phyloP scores from a whole-genome alignment of 2,329 filamentous ascomycete genomes.

The Colletotrichum abscissum region DNA sequence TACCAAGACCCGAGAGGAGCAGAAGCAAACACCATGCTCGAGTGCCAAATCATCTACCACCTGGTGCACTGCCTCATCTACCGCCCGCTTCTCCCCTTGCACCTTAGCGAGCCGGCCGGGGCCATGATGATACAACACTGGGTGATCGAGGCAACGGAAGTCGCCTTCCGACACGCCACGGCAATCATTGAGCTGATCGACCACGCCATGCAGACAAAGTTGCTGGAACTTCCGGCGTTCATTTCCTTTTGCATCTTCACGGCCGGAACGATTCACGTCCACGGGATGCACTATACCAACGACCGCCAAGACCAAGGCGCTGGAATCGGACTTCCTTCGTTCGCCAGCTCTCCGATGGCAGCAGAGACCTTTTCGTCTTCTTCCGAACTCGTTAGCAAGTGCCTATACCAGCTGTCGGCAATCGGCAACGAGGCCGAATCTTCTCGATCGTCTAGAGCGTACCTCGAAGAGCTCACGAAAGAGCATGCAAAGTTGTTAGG shows the following conservation, averaged over 20 bases:
- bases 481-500: constrained; percentile 9
- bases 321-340: constrained; percentile 5
- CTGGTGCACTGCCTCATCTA: constrained; percentile 28
- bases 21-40: background rate
- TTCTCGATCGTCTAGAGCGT: background rate
- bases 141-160: constrained; percentile 14
- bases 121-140: constrained; percentile 29
- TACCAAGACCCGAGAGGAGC: background rate
- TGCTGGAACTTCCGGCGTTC: constrained; percentile 9
- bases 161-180: constrained; percentile 18
- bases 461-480: constrained; percentile 11
- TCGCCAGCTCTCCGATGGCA: constrained; percentile 20
- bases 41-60: constrained; percentile 13
- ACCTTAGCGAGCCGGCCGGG: constrained; percentile 7
- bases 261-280: constrained; percentile 12
- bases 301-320: background rate
- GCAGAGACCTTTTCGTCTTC: constrained; percentile 10
- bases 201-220: background rate
- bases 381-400: constrained; percentile 6
- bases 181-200: constrained; percentile 20
- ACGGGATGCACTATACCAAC: constrained; percentile 10
- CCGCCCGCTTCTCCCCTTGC: constrained; percentile 18
- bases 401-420: constrained; percentile 5
- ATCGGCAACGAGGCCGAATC: constrained; percentile 9
- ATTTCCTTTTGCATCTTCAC: constrained; percentile 26